Evolutionary conservation across 2,329 filamentous ascomycete genomes (phyloP).

Genomic region (Ambrosiella xylebori): DNA sequence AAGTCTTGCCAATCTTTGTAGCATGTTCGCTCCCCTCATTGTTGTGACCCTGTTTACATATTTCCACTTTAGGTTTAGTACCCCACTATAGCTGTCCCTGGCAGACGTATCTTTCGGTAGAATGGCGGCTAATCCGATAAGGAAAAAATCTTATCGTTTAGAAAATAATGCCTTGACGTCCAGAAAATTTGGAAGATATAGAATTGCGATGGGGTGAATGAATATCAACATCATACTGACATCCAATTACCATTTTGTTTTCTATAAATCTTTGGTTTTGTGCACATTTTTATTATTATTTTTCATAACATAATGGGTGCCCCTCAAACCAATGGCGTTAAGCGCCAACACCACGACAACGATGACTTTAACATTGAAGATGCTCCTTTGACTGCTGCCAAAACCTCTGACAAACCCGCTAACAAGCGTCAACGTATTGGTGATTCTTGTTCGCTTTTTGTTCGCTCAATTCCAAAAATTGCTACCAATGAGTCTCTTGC

Average conservation of each 20-base stretch:
- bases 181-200: not conserved
- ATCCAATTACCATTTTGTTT: conserved; percentile 6
- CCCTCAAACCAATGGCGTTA: conserved; percentile 20
- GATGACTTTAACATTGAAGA: conserved; percentile 21
- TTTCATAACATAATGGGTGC: conserved; percentile 17
- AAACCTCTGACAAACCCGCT: conserved; percentile 15
- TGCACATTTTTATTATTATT: not conserved
- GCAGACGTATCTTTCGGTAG: not conserved
- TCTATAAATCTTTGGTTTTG: not conserved
- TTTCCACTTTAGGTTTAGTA: conserved; percentile 9
- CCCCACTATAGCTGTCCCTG: not conserved
- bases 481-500: conserved; percentile 71
- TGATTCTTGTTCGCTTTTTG: conserved; percentile 62
- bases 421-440: conserved; percentile 42
- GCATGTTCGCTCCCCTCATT: conserved; percentile 1
- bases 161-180: conserved; percentile 5
- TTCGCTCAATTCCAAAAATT: conserved; percentile 64
- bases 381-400: conserved; percentile 16
- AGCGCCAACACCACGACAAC: conserved; percentile 19
- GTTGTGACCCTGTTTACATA: conserved; percentile 11
- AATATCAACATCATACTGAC: not conserved
- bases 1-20: not conserved
- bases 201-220: too few species aligned
- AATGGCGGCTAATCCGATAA: conserved; percentile 12
- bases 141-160: conserved; percentile 8